Base-by-base conservation (phyloP, 768 basidiomycete species). In the Russula earlei region DNA sequence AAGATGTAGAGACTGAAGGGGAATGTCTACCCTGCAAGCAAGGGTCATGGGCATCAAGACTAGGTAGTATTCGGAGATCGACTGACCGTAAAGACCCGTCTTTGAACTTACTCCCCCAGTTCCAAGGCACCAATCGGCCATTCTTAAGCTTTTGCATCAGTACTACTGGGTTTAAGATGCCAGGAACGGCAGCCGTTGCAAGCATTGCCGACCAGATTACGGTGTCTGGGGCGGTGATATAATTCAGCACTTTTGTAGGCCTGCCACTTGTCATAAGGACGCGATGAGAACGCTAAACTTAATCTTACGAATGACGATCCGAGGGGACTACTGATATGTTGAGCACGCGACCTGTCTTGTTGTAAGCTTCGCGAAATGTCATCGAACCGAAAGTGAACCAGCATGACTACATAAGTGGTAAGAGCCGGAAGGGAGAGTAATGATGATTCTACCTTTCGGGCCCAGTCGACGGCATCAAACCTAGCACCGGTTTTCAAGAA, bases 351-450 rank as follows among this genome's bases (percentile, higher is more conserved):
- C 95, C 95, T 0, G 96, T 99, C 62, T 86, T 77, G 65, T 91
- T 71, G 64, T 95, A 98, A 1, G 95, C 95, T 67, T 99, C 96
- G 47, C 82, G 82, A 72, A 99, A 99, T 2, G 95, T 98, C 80
- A 90, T 81, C 1, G 90, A 92, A 3, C 95, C 95, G 56, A 84
- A 78, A 8, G 92, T 95, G 68, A 95, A 97, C 72, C 91, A 99
- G 12, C 82, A 74, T 49, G 85, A 81, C 91, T 92, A 46, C 10
- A 22, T 24, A 15, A 34, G 44, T 44, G 27, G 34, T 48, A 19
- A 54, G 27, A n/a, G 40, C 31, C 29, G 29, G 47, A 40, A 20
- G 20, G 6, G 10, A 37, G 14, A 7, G 27, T 19, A 27, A 20
- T 17, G 53, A 45, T 10, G 62, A 69, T 31, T 36, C 31, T 48